Evolutionary conservation across 345 rosid species (phyloP), one percentile per base, ranked within the genome.

Genomic region (Luvunga scandens): DNA sequence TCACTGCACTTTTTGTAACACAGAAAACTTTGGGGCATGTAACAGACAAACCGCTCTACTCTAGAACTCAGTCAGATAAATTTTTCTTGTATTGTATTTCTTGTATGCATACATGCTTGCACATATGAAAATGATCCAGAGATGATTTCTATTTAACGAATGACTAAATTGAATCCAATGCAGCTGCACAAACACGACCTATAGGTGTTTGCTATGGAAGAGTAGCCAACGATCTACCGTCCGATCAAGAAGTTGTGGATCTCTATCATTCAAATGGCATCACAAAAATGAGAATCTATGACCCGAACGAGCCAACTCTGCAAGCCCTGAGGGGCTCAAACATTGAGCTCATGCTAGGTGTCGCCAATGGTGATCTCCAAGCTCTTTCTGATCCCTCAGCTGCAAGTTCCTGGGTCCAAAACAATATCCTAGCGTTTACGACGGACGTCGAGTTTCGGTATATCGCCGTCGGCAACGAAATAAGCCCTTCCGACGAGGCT

Each of bases 391-490:
- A 75, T 22, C 73, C 83, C 66, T 38, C 84, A 3, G 66, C 76
- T 0, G 82, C 87, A 1, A 33, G 78, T 9, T 33, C 7, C 5
- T 88, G 93, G 91, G 84, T 88, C 64, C 84, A 68, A 38, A 77
- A 57, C 68, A 81, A 85, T 22, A 64, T 89, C 0, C 22, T 69
- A 3, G 59, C 86, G 55, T 86, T 79, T 38, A 73, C 85, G 0
- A 21, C 85, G 0, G 75, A 78, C 16, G 91, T 84, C 39, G 80
- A 78, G 18, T 81, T 91, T 75, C 82, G 80, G 16, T 90, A 90
- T 81, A 87, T 93, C n/a, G 82, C 86, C 0, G 86, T 87, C 1
- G 90, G 89, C 3, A 89, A 89, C 9, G 92, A 89, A 79, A 78
- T 85, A 22, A 77, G n/a, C 8, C 80, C 86, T 5, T 61, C 77